Conservation (phyloP, 2,329 filamentous ascomycete species). For the Fusarium continuum region DNA sequence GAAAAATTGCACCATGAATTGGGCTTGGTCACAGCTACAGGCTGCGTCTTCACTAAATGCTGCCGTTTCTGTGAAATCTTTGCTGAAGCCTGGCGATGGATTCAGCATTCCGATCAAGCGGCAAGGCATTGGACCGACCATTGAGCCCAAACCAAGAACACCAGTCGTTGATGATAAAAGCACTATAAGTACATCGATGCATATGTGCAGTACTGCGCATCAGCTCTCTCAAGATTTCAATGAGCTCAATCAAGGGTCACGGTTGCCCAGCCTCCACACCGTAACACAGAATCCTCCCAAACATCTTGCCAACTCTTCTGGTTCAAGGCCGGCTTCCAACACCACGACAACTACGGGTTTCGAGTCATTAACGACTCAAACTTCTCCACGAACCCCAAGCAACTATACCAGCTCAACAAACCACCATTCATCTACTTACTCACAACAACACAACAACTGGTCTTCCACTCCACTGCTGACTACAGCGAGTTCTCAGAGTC, state of each 20-base stretch:
- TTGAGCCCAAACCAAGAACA: not conserved
- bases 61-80: not conserved
- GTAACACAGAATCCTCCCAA: not conserved
- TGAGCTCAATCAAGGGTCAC: not conserved
- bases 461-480: not conserved
- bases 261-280: not conserved
- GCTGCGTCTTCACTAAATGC: slow-evolving; percentile 21
- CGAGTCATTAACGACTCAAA: slow-evolving; percentile 1
- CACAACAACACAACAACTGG: slow-evolving; percentile 8
- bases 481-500: not conserved
- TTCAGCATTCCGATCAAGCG: slow-evolving; percentile 13
- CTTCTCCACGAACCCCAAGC: not conserved
- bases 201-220: not conserved
- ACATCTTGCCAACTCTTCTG: not conserved
- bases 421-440: not conserved
- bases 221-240: not conserved
- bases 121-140: not conserved
- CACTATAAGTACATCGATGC: not conserved
- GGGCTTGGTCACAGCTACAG: slow-evolving; percentile 33
- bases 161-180: not conserved
- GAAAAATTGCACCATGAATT: slow-evolving; percentile 45
- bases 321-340: not conserved
- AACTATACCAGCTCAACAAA: not conserved
- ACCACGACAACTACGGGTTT: not conserved
- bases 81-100: not conserved